Base-by-base conservation (phyloP, 768 basidiomycete species). In the Tulasnella calospora region DNA sequence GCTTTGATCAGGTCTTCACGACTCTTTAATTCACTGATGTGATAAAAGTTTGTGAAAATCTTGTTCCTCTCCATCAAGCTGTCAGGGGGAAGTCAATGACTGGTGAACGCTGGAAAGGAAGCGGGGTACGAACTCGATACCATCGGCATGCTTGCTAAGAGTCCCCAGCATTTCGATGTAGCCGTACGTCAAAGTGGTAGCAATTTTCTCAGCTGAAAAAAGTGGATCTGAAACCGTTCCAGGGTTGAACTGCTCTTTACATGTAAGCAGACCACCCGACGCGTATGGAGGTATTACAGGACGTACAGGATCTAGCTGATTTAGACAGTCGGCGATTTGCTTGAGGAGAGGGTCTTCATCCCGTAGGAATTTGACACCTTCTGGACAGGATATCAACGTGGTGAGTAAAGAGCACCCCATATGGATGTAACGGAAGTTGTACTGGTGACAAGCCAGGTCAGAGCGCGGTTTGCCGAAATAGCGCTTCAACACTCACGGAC, bases 91-190 rank as follows among this genome's bases (percentile, higher is more conserved):
- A 2, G 23, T 57, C 30, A 72, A 55, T 51, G 44, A 13, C n/a
- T 77, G 30, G n/a, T 78, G n/a, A 38, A 30, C 61, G 17, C 3
- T 17, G 51, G 51, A 27, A 35, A 27, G 17, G 55, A 67, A 15
- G 51, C 15, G 33, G 4, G 21, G 41, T 44, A 85, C 92, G 81
- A 83, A 96, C 96, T 94, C 93, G 33, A 96, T 89, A 35, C 98
- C 98, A 71, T 98, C 94, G 71, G 90, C 88, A 80, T 91, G 90
- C 82, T 92, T 95, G 86, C 94, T 97, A 70, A 99, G 86, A 0
- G 90, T 92, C 10, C 97, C 97, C 3, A 99, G 88, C 92, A 99
- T 96, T 82, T 98, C 95, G 81, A 99, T 90, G 84, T 99, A 99
- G 0, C 96, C 97, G 81, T 90, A 93, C 0, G 94, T 94, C 81